Base-by-base conservation (phyloP, 495 filamentous ascomycete species). In the Parmelia sp. region DNA sequence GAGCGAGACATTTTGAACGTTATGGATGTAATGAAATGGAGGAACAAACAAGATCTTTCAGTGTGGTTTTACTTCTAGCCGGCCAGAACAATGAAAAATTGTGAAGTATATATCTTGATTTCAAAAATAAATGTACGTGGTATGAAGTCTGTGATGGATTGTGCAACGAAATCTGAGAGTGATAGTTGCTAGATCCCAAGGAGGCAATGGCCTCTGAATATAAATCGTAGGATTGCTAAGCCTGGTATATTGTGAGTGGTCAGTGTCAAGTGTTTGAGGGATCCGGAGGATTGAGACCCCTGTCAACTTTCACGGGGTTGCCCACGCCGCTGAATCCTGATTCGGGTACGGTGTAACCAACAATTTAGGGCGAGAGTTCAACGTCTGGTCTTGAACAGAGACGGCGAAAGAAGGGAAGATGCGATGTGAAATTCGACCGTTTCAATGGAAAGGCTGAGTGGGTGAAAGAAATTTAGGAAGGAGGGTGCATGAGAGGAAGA, bases 1-100 rank as follows among this genome's bases (percentile, higher is more conserved):
- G 64, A 69, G 45, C 65, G 65, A 65, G 69, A 71, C 68, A 70
- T 70, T 58, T 64, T 66, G 60, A 53, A 58, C 10, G 57, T 37
- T 53, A 58, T 62, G 31, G 25, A 66, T 40, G 39, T 10, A 62
- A 66, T 58, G 58, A 58, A 63, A 66, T 58, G 51, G 58, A 57
- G 61, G 53, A 27, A 63, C 61, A 59, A 57, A 64, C 62, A 64
- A 49, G 40, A 49, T 44, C 33, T 15, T 49, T 25, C 42, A 59
- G 21, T 23, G 31, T 60, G 40, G 21, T 49, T 58, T 29, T 4
- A 27, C 49, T 35, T 42, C 31, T 33, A 37, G 40, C 23, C 21
- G 14, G 19, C 40, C 58, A 39, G 40, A 27, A 53, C 47, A 62
- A n/a, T 1, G 44, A 49, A 31, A 56, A 49, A 60, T 21, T 40